phyloP scores from a whole-genome alignment of 148 eudicot genomes.

The Vaccinium darrowii region DNA sequence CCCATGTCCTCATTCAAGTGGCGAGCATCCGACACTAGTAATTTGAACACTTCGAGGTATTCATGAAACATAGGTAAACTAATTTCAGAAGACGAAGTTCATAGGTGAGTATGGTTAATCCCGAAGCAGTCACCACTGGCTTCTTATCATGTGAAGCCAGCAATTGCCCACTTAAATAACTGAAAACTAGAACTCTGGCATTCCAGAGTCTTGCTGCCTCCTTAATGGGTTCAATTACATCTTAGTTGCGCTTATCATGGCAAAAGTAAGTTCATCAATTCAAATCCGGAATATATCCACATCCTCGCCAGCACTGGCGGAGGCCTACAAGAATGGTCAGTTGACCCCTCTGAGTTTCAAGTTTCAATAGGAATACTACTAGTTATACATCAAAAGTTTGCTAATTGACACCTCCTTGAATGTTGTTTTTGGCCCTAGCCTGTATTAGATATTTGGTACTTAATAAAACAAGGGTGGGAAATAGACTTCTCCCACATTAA shows the following conservation, averaged over 20 bases:
- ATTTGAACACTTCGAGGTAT: background rate
- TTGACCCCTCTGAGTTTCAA: no score
- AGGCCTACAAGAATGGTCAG: no score
- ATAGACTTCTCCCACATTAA: no score
- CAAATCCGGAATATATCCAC: slow-evolving; percentile 6
- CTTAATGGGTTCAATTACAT: background rate
- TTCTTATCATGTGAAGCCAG: background rate
- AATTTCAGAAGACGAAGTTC: background rate
- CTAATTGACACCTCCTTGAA: no score
- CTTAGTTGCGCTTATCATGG: background rate
- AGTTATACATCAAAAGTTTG: no score
- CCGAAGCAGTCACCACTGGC: background rate
- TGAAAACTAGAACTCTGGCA: background rate
- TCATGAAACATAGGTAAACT: background rate
- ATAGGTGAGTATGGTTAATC: background rate
- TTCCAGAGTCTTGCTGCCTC: background rate
- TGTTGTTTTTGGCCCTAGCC: no score
- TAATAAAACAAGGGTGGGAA: no score
- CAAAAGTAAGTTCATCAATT: slow-evolving; percentile 18
- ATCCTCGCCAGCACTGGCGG: slow-evolving; percentile 6
- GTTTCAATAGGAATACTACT: no score
- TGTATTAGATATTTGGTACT: no score
- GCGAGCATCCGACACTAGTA: no score
- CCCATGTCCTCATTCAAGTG: no score
- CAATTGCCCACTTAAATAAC: background rate